Evolutionary conservation across 768 basidiomycete genomes (phyloP).

Genomic region (Hypholoma fasciculare): DNA sequence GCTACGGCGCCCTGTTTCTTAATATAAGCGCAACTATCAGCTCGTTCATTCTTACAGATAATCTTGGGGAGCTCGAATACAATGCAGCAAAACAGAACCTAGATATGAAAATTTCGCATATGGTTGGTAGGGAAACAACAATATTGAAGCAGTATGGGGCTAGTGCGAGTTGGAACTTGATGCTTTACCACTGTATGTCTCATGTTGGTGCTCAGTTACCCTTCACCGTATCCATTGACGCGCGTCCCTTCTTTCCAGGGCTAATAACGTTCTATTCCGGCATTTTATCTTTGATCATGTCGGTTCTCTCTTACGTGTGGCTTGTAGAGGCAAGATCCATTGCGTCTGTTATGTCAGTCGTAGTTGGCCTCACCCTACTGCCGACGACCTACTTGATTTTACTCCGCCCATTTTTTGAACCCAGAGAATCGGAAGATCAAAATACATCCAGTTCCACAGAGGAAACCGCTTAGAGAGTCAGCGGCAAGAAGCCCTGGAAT

Average conservation of each 20-base stretch:
- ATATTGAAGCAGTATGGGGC: slow-evolving; percentile 6
- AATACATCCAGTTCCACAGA: neutral
- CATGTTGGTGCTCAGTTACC: neutral
- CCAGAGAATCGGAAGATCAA: no score
- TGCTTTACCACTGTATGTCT: slow-evolving; percentile 13
- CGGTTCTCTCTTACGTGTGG: slow-evolving; percentile 14
- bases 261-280: slow-evolving; percentile 15
- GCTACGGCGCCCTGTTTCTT: slow-evolving; percentile 15
- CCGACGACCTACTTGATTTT: no score
- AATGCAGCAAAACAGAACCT: neutral
- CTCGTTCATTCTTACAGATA: slow-evolving; percentile 20
- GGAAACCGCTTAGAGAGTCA: no score
- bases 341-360: slow-evolving; percentile 5
- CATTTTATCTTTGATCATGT: slow-evolving; percentile 12
- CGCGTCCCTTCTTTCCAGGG: slow-evolving; percentile 6
- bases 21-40: slow-evolving; percentile 22
- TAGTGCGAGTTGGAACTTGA: slow-evolving; percentile 1
- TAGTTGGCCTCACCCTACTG: slow-evolving; percentile 5
- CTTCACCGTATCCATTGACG: neutral
- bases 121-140: neutral
- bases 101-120: neutral
- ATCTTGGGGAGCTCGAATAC: slow-evolving; percentile 15
- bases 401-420: no score
- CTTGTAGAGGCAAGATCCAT: slow-evolving; percentile 9
- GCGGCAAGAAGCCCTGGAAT: no score